Evolutionary conservation across 2,329 filamentous ascomycete genomes (phyloP), one percentile per base, ranked within the genome.

Genomic region (Neonectria coccinea): DNA sequence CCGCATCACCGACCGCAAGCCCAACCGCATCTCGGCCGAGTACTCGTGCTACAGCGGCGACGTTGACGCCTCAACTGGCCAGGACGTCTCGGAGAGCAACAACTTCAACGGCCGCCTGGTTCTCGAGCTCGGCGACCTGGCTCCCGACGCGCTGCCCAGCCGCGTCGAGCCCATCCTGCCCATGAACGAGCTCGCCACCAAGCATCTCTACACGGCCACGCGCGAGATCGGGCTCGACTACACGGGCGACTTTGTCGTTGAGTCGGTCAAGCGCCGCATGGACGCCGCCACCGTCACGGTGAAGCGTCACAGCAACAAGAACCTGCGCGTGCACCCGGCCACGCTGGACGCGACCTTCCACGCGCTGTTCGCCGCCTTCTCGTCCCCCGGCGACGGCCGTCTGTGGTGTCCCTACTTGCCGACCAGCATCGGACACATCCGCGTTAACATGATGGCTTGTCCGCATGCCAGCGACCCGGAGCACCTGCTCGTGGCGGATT

Each of bases 191-290:
- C 45, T 50, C 16, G 45, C 45, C 45, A 50, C 25, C 44, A 47
- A 57, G 29, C 31, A 47, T 7, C 47, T 57, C 16, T 57, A 57
- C 44, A 41, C 11, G 16, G 45, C 45, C 16, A 47, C 45, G 18
- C 44, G 47, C 11, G 41, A 57, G 31, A 33, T 57, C 10, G 55
- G 55, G 3, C 47, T 50, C 33, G 55, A 47, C 44, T 57, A 57
- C 55, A 57, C 55, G 14, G 33, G 45, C 20, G 44, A 44, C 16
- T 57, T 57, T 20, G 44, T 45, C n/a, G 55, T 36, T n/a, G 31
- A 52, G 39, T 66, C 62, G 14, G 47, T 58, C 55, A 44, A 67
- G 65, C 44, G 67, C 31, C 52, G 62, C 52, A 22, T 59, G 55
- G 22, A 61, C 53, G 45, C 51, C 31, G 47, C 50, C 27, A 39